Evolutionary conservation across 1,284 basidiomycete genomes (phyloP).

Genomic region (Microbotryum violaceum): DNA sequence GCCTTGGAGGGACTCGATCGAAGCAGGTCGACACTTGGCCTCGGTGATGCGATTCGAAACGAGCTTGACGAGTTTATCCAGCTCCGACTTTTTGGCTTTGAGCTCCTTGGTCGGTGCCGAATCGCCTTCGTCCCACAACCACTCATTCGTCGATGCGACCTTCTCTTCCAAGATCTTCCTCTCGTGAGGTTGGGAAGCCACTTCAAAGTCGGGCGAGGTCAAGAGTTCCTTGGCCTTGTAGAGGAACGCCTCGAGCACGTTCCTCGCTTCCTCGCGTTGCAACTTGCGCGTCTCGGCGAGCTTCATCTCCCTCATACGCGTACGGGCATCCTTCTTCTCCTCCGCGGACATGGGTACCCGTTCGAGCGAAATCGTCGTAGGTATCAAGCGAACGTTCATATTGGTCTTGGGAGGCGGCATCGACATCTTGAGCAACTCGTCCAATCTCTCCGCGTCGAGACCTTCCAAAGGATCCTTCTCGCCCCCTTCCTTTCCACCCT

Average conservation of each 20-base stretch:
- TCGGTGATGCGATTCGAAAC: conserved; percentile 38
- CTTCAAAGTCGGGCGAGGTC: conserved; percentile 45
- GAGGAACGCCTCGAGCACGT: conserved; percentile 82
- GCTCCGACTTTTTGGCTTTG: conserved; percentile 69
- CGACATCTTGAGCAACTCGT: conserved; percentile 28
- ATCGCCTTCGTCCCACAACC: conserved; percentile 83
- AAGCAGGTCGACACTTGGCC: conserved; percentile 46
- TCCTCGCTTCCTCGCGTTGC: conserved; percentile 79
- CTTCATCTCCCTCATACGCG: conserved; percentile 48
- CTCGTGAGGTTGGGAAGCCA: conserved; percentile 49
- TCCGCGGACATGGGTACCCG: conserved; percentile 56
- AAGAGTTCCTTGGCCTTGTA: conserved; percentile 83
- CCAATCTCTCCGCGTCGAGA: conserved; percentile 39
- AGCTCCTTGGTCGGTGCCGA: conserved; percentile 66
- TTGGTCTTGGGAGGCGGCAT: conserved; percentile 33
- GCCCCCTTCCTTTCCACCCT: conserved; percentile 11
- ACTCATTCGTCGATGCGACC: conserved; percentile 63
- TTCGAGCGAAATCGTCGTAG: conserved; percentile 55
- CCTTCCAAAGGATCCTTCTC: conserved; percentile 24
- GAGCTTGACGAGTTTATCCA: conserved; percentile 62
- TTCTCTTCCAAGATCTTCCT: conserved; percentile 56
- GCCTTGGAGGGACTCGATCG: conserved; percentile 58
- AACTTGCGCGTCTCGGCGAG: conserved; percentile 66
- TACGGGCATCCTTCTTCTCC: conserved; percentile 53
- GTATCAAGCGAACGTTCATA: conserved; percentile 52